Conservation (phyloP, 1,284 basidiomycete genomes). For the Trichosporon sp. region DNA sequence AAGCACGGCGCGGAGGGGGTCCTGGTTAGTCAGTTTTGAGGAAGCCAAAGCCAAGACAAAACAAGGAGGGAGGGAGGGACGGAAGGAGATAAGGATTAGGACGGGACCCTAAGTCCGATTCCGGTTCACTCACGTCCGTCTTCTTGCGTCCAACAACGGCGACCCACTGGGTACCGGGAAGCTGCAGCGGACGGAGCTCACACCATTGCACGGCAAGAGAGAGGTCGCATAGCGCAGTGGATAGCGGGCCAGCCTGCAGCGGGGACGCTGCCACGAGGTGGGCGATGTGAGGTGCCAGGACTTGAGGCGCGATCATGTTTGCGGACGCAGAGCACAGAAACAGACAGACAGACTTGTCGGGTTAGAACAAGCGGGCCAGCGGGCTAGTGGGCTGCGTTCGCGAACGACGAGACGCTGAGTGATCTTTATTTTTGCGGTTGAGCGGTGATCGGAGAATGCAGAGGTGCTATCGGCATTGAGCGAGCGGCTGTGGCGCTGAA, state of each 20-base stretch:
- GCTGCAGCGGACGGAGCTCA: conserved; percentile 30
- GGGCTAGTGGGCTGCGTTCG: background rate
- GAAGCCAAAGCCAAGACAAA: too few relatives aligned
- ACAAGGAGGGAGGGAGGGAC: too few relatives aligned
- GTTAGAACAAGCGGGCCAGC: too few relatives aligned
- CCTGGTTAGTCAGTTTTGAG: conserved; percentile 25
- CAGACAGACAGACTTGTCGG: too few relatives aligned
- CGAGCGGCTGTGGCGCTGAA: background rate
- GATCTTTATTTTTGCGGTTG: background rate
- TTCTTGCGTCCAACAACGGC: conserved; percentile 43
- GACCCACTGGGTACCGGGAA: conserved; percentile 35
- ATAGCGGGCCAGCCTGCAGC: conserved; percentile 40
- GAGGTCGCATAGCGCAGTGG: conserved; percentile 43
- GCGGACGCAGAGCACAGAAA: background rate
- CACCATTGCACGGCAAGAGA: conserved; percentile 47
- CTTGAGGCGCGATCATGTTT: background rate
- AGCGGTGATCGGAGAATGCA: background rate
- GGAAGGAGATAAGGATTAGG: background rate
- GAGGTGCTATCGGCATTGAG: background rate
- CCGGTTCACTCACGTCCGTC: conserved; percentile 25
- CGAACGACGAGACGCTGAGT: background rate
- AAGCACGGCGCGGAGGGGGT: conserved; percentile 41
- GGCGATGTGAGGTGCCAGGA: conserved; percentile 5
- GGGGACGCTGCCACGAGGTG: conserved; percentile 15
- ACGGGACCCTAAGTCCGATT: background rate